A percentile compares a stretch with the other conserved stretches of the same genome.
phyloP scores from a whole-genome alignment of 108 stramenopile genomes.

The Tribonema minus region DNA sequence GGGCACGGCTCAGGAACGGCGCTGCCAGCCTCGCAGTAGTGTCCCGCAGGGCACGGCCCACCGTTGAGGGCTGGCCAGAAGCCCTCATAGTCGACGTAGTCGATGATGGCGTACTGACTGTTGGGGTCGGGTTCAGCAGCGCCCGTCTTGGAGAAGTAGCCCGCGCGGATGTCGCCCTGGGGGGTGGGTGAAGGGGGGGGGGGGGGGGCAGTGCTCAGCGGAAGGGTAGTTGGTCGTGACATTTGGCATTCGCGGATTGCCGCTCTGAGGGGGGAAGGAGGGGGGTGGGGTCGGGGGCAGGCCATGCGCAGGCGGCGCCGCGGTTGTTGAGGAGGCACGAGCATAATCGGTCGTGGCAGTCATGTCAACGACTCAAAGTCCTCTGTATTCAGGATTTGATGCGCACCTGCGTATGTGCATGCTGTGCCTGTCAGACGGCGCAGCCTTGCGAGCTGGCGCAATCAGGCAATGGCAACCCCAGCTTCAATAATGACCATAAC shows the following conservation, averaged over 20 bases:
- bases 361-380: too few relatives aligned
- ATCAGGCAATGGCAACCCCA: too few relatives aligned
- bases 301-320: neutral
- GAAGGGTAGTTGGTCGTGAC: slow-evolving; percentile 3
- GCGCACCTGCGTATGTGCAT: too few relatives aligned
- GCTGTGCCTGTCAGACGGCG: too few relatives aligned
- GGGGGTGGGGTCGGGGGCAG: neutral
- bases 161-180: slow-evolving; percentile 5
- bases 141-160: slow-evolving; percentile 51
- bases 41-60: slow-evolving; percentile 51
- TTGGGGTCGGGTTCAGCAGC: slow-evolving; percentile 31
- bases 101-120: slow-evolving; percentile 9
- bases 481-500: too few relatives aligned
- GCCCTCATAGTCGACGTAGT: neutral
- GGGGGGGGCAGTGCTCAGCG: neutral
- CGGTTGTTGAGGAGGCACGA: neutral
- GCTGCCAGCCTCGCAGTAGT: slow-evolving; percentile 54
- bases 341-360: neutral
- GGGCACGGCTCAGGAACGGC: slow-evolving; percentile 45
- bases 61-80: neutral
- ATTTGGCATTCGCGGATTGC: slow-evolving; percentile 36
- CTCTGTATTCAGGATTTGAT: too few relatives aligned
- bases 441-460: too few relatives aligned
- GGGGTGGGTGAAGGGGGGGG: too few relatives aligned
- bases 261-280: neutral